Evolutionary conservation across 192 early-diverging fungal genomes (phyloP).

Genomic region (Backusella westeae): DNA sequence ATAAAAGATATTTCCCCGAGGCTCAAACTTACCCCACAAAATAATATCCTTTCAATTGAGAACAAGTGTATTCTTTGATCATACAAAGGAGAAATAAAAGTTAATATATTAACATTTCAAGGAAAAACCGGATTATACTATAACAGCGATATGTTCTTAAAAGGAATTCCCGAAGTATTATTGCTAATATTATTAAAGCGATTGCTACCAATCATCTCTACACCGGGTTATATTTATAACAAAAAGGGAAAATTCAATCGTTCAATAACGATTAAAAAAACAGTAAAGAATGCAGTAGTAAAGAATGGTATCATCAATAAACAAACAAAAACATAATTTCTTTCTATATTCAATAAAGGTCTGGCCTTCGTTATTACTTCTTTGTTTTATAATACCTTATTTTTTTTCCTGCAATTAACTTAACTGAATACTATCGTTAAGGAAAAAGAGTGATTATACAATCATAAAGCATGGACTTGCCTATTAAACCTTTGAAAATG

Average conservation of each 20-base stretch:
- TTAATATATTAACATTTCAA: neutral
- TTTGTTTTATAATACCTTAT: neutral
- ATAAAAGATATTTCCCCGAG: neutral
- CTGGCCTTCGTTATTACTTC: neutral
- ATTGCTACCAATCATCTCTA: neutral
- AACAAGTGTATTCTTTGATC: neutral
- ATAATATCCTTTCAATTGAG: neutral
- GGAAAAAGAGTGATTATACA: neutral
- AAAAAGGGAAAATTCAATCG: neutral
- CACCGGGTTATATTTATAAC: neutral
- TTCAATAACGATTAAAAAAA: neutral
- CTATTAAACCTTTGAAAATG: neutral
- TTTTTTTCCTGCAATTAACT: neutral
- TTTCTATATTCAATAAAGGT: neutral
- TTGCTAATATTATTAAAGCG: neutral
- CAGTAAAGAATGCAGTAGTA: neutral
- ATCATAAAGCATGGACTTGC: neutral
- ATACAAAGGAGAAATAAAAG: neutral
- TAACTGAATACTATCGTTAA: neutral
- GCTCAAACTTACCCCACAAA: neutral
- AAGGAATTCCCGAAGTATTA: neutral
- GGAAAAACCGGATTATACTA: neutral
- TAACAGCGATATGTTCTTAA: neutral
- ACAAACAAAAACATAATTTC: neutral
- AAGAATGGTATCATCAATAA: slow-evolving; percentile 1